These are phyloP conservation scores for Skeletonema costatum DNA, from an alignment of 108 stramenopile species.

Conservation along the genomic window DNA sequence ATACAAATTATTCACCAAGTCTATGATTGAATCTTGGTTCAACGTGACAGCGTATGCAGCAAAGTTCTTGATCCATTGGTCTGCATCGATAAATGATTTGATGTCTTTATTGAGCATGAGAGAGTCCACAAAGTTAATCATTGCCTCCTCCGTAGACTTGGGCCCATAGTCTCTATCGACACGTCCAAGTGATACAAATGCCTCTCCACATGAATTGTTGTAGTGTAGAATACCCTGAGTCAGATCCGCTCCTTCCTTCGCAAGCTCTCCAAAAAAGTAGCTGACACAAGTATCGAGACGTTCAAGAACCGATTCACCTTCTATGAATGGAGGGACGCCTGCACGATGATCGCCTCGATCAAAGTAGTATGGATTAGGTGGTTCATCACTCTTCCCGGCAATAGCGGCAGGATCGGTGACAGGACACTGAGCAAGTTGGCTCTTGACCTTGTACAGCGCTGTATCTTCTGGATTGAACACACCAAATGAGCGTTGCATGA, in stretches of 20 bases:
- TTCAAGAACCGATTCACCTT: not conserved
- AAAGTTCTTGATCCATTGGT: slow-evolving; percentile 17
- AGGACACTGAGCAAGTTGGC: not conserved
- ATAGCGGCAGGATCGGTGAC: not conserved
- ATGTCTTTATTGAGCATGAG: slow-evolving; percentile 8
- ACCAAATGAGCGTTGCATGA: slow-evolving; percentile 14
- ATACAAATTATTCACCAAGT: slow-evolving; percentile 10
- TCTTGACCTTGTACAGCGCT: not conserved
- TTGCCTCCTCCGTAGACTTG: not conserved
- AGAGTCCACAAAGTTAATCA: not conserved
- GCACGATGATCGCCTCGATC: not conserved
- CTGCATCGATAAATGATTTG: slow-evolving; percentile 13
- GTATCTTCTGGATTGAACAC: slow-evolving; percentile 4
- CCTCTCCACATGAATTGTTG: not conserved
- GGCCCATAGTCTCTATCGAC: not conserved
- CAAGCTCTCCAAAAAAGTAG: not conserved
- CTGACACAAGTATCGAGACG: not conserved
- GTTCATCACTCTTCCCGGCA: not conserved
- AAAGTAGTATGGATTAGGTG: not conserved
- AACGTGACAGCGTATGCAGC: slow-evolving; percentile 13
- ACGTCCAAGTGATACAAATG: not conserved
- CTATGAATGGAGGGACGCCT: not conserved
- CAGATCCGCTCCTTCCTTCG: not conserved
- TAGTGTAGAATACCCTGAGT: not conserved
- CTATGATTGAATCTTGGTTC: slow-evolving; percentile 13